Percentiles rank a stretch among this genome's conserved stretches.
phyloP scores from a whole-genome alignment of 441 rosid species.

The Biscutella laevigata region DNA sequence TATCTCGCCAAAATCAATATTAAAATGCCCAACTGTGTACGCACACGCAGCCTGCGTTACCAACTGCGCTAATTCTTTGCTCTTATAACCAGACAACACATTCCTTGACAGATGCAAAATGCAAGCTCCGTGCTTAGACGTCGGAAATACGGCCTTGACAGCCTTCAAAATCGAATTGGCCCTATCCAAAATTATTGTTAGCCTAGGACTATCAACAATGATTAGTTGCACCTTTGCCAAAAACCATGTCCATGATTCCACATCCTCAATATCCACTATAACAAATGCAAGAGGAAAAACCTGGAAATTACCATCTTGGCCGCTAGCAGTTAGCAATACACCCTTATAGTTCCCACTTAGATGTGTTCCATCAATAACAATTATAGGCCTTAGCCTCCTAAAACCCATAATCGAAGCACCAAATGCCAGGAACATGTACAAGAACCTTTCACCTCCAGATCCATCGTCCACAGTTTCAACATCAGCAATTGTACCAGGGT shows the following conservation, averaged over 20 bases:
- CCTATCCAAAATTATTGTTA: too few relatives aligned
- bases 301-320: background rate
- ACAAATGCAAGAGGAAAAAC: background rate
- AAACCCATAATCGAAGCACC: background rate
- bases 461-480: background rate
- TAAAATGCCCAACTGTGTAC: too few relatives aligned
- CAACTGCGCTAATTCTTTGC: too few relatives aligned
- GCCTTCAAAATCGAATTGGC: too few relatives aligned
- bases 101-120: too few relatives aligned
- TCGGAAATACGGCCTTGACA: too few relatives aligned
- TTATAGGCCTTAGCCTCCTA: fast-evolving
- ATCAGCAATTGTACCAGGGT: background rate
- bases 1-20: too few relatives aligned
- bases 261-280: background rate
- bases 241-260: background rate
- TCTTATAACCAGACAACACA: too few relatives aligned
- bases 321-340: background rate
- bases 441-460: background rate
- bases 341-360: background rate
- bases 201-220: too few relatives aligned
- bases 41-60: too few relatives aligned
- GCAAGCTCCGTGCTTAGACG: too few relatives aligned
- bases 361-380: background rate
- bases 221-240: background rate
- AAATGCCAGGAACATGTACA: background rate